Conservation (phyloP, 345 rosid genomes). For the Aurinia saxatilis region DNA sequence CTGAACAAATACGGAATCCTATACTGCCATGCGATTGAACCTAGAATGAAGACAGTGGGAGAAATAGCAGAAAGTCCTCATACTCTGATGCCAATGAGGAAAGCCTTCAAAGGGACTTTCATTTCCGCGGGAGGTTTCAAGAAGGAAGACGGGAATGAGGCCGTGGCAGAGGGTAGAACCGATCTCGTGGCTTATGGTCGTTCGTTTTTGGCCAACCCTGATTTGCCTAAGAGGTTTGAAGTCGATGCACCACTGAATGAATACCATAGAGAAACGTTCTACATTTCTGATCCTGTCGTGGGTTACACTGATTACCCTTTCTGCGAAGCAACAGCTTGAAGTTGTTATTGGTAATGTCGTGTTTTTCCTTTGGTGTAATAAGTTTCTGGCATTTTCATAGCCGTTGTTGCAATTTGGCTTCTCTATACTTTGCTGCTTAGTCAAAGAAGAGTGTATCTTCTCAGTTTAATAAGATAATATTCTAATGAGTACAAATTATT, state of each 20-base stretch:
- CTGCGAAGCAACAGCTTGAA: background rate
- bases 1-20: too few species aligned
- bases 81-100: slow-evolving; percentile 38
- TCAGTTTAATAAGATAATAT: too few species aligned
- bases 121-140: slow-evolving; percentile 33
- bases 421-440: background rate
- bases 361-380: background rate
- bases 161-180: slow-evolving; percentile 41
- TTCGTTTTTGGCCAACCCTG: slow-evolving; percentile 58
- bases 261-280: slow-evolving; percentile 38
- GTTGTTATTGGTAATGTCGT: background rate
- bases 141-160: slow-evolving; percentile 48
- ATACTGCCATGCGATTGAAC: too few species aligned
- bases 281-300: slow-evolving; percentile 13
- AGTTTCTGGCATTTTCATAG: background rate
- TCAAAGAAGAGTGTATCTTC: too few species aligned
- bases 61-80: slow-evolving; percentile 9
- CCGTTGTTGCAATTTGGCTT: background rate
- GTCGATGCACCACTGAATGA: slow-evolving; percentile 36
- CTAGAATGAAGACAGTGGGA: too few species aligned
- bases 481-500: too few species aligned
- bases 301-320: slow-evolving; percentile 65
- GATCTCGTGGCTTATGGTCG: slow-evolving; percentile 62
- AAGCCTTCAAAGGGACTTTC: slow-evolving; percentile 29
- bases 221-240: slow-evolving; percentile 47